A percentile compares a stretch with the other conserved stretches of the same genome.
These are phyloP conservation scores for Gossypioides kirkii DNA, from an alignment of 345 rosid species.

Conservation along the genomic window DNA sequence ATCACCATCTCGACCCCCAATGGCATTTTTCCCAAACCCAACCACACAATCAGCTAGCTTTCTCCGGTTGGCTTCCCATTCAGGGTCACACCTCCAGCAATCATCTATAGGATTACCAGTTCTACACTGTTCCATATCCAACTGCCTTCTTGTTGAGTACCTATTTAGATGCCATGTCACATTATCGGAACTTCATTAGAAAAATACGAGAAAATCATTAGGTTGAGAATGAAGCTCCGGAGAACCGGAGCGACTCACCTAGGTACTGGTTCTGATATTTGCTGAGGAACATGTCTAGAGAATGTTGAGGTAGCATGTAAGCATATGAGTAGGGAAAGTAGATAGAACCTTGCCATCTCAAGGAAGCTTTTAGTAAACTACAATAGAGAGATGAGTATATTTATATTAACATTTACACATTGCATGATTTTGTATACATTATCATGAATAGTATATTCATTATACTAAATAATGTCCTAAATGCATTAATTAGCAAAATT, in stretches of 20 bases:
- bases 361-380: neutral
- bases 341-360: constrained; percentile 23
- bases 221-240: constrained; percentile 7
- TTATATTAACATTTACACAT: neutral
- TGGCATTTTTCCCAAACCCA: constrained; percentile 62
- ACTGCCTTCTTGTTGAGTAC: constrained; percentile 28
- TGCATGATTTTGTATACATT: neutral
- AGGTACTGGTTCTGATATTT: constrained; percentile 15
- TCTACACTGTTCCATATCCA: constrained; percentile 22
- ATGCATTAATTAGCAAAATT: neutral
- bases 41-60: constrained; percentile 52
- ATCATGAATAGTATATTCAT: neutral
- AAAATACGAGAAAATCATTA: neutral
- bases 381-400: neutral
- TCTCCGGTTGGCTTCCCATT: constrained; percentile 54
- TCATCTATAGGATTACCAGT: constrained; percentile 62
- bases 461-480: too few species aligned
- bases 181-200: neutral
- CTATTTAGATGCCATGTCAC: constrained; percentile 16
- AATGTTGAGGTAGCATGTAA: constrained; percentile 11
- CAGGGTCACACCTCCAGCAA: constrained; percentile 62
- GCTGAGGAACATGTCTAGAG: constrained; percentile 6
- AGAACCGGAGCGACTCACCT: constrained; percentile 20
- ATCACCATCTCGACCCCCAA: constrained; percentile 57
- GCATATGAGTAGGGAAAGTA: constrained; percentile 16